Conservation (phyloP, 768 basidiomycete species). For the Neoboletus brunneissimus region DNA sequence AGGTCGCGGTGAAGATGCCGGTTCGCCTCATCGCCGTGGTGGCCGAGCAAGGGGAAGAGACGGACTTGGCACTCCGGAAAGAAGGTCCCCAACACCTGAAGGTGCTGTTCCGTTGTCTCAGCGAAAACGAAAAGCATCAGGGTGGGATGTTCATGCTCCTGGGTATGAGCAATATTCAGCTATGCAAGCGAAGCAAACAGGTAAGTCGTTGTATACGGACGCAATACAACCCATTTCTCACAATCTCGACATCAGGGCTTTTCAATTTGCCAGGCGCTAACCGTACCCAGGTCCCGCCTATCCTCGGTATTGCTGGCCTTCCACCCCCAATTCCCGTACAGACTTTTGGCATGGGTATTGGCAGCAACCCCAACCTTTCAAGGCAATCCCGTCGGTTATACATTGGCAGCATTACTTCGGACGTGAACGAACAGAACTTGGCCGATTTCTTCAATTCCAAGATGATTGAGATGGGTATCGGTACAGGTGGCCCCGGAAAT, state of each 20-base stretch:
- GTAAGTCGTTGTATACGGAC: slow-evolving; percentile 38
- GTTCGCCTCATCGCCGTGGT: slow-evolving; percentile 38
- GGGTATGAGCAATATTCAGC: slow-evolving; percentile 95
- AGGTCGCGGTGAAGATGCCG: slow-evolving; percentile 40
- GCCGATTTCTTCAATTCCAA: slow-evolving; percentile 94
- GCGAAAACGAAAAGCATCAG: slow-evolving; percentile 83
- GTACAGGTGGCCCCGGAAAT: slow-evolving; percentile 80
- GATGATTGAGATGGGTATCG: slow-evolving; percentile 90
- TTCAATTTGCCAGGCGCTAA: slow-evolving; percentile 97
- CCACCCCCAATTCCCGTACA: slow-evolving; percentile 82
- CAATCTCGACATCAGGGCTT: slow-evolving; percentile 54
- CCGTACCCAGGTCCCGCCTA: slow-evolving; percentile 81
- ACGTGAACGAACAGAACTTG: slow-evolving; percentile 90
- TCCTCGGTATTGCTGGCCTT: slow-evolving; percentile 75
- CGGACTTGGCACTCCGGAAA: slow-evolving; percentile 65
- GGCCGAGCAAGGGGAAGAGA: slow-evolving; percentile 48
- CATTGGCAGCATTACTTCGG: slow-evolving; percentile 93
- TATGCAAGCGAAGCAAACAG: slow-evolving; percentile 97
- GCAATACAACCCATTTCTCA: slow-evolving; percentile 3
- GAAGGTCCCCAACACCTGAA: slow-evolving; percentile 88
- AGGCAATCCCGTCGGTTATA: slow-evolving; percentile 94
- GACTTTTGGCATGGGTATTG: slow-evolving; percentile 83
- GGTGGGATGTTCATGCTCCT: slow-evolving; percentile 95
- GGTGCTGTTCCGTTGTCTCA: slow-evolving; percentile 79
- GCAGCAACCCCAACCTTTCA: slow-evolving; percentile 83